These are phyloP conservation scores for Aristolochia fimbriata DNA, from an alignment of 164 flowering plant genomes.

Conservation along the genomic window DNA sequence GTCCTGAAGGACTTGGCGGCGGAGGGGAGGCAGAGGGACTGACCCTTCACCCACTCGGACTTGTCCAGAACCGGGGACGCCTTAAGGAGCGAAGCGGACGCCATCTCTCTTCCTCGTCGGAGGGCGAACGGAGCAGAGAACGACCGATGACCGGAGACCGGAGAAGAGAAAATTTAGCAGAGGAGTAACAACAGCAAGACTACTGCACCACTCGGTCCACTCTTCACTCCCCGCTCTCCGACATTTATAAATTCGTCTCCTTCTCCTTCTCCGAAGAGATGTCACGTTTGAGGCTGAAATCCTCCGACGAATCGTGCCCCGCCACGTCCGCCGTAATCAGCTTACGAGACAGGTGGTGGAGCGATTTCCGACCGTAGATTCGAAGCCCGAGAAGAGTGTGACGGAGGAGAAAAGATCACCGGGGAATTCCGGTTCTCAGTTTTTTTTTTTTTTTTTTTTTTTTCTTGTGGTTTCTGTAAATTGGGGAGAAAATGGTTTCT, in stretches of 20 bases:
- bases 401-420: background rate
- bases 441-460: too few species aligned
- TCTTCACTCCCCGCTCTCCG: constrained; percentile 1
- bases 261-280: constrained; percentile 9
- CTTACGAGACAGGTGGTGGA: background rate
- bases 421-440: background rate
- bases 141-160: too few species aligned
- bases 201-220: constrained; percentile 10
- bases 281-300: constrained; percentile 46
- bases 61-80: constrained; percentile 55
- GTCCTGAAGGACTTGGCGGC: constrained; percentile 24
- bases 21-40: constrained; percentile 48
- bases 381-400: background rate
- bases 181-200: background rate
- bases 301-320: constrained; percentile 6
- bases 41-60: constrained; percentile 78
- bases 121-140: background rate
- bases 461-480: background rate
- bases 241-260: constrained; percentile 19
- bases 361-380: too few species aligned
- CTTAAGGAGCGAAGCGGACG: constrained; percentile 63
- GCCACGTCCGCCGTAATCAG: constrained; percentile 33
- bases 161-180: background rate
- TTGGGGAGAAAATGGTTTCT: background rate
- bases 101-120: constrained; percentile 17